Evolutionary conservation across 108 stramenopile genomes (phyloP).

Genomic region (Nitzschia sp.): DNA sequence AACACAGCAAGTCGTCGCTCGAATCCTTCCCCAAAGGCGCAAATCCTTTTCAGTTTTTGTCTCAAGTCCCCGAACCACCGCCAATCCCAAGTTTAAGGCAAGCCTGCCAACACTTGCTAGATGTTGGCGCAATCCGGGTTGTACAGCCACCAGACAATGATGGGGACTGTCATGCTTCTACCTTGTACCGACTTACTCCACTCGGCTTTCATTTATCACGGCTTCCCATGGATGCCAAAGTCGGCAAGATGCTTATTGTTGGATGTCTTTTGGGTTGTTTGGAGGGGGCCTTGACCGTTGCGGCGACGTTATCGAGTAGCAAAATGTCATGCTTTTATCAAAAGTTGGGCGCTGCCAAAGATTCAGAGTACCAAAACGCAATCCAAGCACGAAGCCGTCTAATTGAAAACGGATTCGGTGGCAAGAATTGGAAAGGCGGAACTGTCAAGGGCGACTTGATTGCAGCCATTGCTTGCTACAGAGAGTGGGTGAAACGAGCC

Average conservation of each 20-base stretch:
- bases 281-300: slow-evolving; percentile 78
- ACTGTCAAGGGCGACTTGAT: slow-evolving; percentile 68
- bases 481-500: slow-evolving; percentile 20
- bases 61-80: slow-evolving; percentile 90
- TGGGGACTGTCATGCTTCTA: background rate
- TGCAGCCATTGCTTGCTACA: slow-evolving; percentile 82
- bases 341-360: slow-evolving; percentile 28
- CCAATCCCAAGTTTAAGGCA: slow-evolving; percentile 49
- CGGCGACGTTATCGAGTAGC: slow-evolving; percentile 67
- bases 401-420: slow-evolving; percentile 60
- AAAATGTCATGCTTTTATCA: slow-evolving; percentile 84
- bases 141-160: slow-evolving; percentile 43
- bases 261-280: slow-evolving; percentile 74
- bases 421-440: slow-evolving; percentile 79
- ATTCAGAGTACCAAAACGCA: background rate
- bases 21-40: slow-evolving; percentile 39
- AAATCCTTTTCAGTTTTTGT: slow-evolving; percentile 74
- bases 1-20: slow-evolving; percentile 35
- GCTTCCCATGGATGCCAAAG: slow-evolving; percentile 88
- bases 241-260: slow-evolving; percentile 87
- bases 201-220: slow-evolving; percentile 87
- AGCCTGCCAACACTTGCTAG: slow-evolving; percentile 63
- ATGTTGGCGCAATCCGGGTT: slow-evolving; percentile 75
- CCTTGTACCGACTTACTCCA: slow-evolving; percentile 73
- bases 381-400: slow-evolving; percentile 63